Conservation (phyloP, 345 rosid genomes). For the Salix arbutifolia region DNA sequence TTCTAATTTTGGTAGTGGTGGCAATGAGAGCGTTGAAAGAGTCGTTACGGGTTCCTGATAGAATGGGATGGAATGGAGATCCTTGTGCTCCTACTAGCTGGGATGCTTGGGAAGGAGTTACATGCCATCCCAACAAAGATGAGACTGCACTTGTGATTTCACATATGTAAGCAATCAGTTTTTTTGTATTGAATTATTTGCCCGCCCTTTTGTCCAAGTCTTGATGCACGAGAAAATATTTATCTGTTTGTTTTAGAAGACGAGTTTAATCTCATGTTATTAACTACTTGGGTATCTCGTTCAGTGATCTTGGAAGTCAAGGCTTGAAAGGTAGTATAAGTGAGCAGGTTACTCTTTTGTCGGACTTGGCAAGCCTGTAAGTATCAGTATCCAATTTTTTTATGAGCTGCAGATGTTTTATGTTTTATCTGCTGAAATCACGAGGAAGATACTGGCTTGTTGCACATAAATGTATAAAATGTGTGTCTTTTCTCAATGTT, state of each 20-base stretch:
- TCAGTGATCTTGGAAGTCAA: slow-evolving; percentile 90
- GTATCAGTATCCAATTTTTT: slow-evolving; percentile 34
- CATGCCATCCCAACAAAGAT: slow-evolving; percentile 58
- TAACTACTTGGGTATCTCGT: slow-evolving; percentile 6
- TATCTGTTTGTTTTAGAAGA: neutral
- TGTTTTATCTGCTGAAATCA: neutral
- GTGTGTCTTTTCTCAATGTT: neutral
- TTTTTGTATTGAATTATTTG: neutral
- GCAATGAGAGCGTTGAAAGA: slow-evolving; percentile 96
- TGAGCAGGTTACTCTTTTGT: slow-evolving; percentile 73
- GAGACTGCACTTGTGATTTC: slow-evolving; percentile 70
- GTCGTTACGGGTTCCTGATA: slow-evolving; percentile 71
- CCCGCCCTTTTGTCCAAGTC: neutral
- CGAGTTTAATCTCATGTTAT: neutral
- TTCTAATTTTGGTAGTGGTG: slow-evolving; percentile 37
- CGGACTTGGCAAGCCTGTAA: slow-evolving; percentile 83
- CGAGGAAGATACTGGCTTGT: neutral
- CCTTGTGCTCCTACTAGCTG: slow-evolving; percentile 97
- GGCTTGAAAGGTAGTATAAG: slow-evolving; percentile 84
- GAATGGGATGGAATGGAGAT: slow-evolving; percentile 99
- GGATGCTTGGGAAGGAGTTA: slow-evolving; percentile 99
- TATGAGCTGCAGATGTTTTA: neutral
- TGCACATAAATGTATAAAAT: neutral
- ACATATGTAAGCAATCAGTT: slow-evolving; percentile 62
- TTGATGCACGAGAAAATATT: neutral